Evolutionary conservation across 208 protist genomes (phyloP).

Genomic region (Acanthamoeba healyi): DNA sequence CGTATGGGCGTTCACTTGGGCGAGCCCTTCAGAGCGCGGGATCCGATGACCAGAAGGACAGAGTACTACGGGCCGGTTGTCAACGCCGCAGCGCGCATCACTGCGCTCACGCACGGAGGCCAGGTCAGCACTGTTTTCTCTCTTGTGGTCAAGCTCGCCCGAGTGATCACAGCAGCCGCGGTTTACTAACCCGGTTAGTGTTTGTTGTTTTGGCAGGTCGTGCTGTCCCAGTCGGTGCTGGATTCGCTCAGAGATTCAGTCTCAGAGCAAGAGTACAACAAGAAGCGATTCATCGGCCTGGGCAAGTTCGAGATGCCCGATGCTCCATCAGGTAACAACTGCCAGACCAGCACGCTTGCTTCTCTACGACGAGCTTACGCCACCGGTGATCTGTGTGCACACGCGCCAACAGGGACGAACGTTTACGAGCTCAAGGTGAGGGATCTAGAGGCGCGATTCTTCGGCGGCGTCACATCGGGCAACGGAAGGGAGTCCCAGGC

Average conservation of each 20-base stretch:
- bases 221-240: background rate
- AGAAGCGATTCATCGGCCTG: background rate
- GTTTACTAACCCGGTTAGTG: too few relatives aligned
- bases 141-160: too few relatives aligned
- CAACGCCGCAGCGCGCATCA: background rate
- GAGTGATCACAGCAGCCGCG: too few relatives aligned
- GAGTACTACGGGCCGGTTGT: constrained; percentile 35
- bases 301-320: background rate
- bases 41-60: constrained; percentile 14
- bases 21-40: background rate
- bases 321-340: background rate
- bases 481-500: too few relatives aligned
- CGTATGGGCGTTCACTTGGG: constrained; percentile 62
- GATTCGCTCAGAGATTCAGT: too few relatives aligned
- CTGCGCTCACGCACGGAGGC: constrained; percentile 24
- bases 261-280: too few relatives aligned
- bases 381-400: too few relatives aligned
- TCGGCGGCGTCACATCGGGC: background rate
- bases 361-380: too few relatives aligned
- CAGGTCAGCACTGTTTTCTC: too few relatives aligned
- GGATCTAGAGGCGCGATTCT: constrained; percentile 4
- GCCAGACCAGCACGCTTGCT: too few relatives aligned
- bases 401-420: too few relatives aligned
- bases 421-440: background rate
- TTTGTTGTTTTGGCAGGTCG: too few relatives aligned